These are phyloP conservation scores for Hirschioporus abietinus DNA, from an alignment of 768 basidiomycete genomes.

Conservation along the genomic window DNA sequence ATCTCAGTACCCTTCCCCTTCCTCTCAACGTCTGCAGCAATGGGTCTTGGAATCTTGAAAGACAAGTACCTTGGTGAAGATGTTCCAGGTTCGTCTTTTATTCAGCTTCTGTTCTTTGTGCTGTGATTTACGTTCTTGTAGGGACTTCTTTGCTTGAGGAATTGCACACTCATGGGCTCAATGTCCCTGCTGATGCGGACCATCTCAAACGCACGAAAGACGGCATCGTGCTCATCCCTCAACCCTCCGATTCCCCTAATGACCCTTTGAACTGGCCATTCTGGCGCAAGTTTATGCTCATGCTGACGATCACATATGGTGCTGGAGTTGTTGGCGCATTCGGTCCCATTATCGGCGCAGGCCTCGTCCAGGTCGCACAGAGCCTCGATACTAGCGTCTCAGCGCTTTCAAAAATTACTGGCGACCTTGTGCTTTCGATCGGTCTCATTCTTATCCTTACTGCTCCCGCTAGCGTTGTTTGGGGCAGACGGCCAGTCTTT, in stretches of 20 bases:
- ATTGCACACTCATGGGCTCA: slow-evolving; percentile 4
- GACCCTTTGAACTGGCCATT: slow-evolving; percentile 15
- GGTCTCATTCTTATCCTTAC: slow-evolving; percentile 14
- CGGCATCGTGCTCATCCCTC: slow-evolving; percentile 10
- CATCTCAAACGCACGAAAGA: slow-evolving; percentile 10
- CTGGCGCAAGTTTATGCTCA: slow-evolving; percentile 14
- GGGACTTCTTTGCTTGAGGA: slow-evolving; percentile 12
- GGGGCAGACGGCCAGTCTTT: slow-evolving; percentile 15
- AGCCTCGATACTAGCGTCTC: slow-evolving; percentile 11
- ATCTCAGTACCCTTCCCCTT: not conserved
- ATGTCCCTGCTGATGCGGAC: not conserved
- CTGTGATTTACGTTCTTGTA: not conserved
- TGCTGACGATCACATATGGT: slow-evolving; percentile 14
- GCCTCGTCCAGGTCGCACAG: slow-evolving; percentile 14
- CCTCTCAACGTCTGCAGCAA: not conserved
- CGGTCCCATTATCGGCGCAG: slow-evolving; percentile 15
- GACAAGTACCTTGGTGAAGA: slow-evolving; percentile 16
- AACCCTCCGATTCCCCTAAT: slow-evolving; percentile 12
- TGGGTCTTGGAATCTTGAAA: slow-evolving; percentile 19
- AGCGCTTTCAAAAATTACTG: slow-evolving; percentile 12
- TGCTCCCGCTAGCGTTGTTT: slow-evolving; percentile 14
- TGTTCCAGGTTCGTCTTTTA: slow-evolving; percentile 5
- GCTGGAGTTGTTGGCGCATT: slow-evolving; percentile 17
- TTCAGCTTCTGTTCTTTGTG: not conserved
- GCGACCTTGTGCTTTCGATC: slow-evolving; percentile 13